Evolutionary conservation across 306 rosid genomes (phyloP).

Genomic region (Morella rubra): DNA sequence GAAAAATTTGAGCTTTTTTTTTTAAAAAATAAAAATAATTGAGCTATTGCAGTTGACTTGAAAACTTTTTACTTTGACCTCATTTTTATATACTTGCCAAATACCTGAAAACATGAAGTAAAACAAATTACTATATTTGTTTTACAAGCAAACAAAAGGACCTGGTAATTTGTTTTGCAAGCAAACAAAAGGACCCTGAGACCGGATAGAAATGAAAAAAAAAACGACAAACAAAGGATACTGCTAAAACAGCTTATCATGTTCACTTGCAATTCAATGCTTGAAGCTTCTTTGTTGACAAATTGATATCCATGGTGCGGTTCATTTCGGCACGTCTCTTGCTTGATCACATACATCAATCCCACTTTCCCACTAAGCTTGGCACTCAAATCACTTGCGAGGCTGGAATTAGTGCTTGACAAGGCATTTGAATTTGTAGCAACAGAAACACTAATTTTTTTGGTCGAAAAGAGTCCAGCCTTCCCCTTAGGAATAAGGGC

Average conservation of each 20-base stretch:
- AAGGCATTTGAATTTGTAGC: conserved; percentile 19
- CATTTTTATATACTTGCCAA: too few species aligned
- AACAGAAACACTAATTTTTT: conserved; percentile 25
- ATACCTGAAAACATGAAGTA: too few species aligned
- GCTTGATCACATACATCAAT: conserved; percentile 29
- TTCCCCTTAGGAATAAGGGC: conserved; percentile 22
- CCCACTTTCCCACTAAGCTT: conserved; percentile 30
- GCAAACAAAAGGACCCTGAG: too few species aligned
- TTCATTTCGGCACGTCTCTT: conserved; percentile 26
- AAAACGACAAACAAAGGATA: background rate
- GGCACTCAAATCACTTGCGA: conserved; percentile 27
- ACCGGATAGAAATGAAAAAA: background rate
- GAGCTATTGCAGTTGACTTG: too few species aligned
- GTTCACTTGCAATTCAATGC: conserved; percentile 9
- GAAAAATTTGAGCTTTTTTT: too few species aligned
- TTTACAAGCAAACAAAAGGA: too few species aligned
- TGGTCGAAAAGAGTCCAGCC: conserved; percentile 23
- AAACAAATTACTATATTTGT: too few species aligned
- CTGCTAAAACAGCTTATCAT: background rate
- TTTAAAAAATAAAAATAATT: too few species aligned
- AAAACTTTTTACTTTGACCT: too few species aligned
- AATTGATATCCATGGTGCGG: conserved; percentile 27
- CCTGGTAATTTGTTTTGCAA: too few species aligned
- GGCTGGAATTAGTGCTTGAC: background rate
- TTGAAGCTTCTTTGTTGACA: background rate